These are phyloP conservation scores for Fusarium sp. DNA, from an alignment of 2,329 filamentous ascomycete genomes.

Conservation along the genomic window DNA sequence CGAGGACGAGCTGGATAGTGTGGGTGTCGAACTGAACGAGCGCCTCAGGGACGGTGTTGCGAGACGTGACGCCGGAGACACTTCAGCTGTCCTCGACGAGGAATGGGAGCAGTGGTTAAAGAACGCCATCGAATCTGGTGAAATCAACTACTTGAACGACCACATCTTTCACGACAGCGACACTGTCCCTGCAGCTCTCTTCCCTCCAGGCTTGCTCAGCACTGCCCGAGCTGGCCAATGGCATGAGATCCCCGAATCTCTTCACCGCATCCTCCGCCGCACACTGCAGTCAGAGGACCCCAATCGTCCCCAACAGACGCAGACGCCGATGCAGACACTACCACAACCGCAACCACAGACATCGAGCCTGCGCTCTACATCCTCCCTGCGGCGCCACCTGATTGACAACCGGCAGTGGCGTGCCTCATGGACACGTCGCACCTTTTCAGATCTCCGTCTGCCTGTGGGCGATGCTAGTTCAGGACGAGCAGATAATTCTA, in stretches of 20 bases:
- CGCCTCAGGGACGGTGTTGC: constrained; percentile 72
- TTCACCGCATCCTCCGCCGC: constrained; percentile 62
- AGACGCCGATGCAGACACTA: constrained; percentile 16
- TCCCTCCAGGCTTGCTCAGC: constrained; percentile 62
- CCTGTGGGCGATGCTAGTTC: constrained; percentile 47
- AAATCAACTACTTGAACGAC: constrained; percentile 58
- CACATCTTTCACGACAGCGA: constrained; percentile 47
- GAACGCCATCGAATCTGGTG: constrained; percentile 71
- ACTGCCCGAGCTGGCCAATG: constrained; percentile 66
- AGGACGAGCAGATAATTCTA: constrained; percentile 34
- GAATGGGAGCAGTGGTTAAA: constrained; percentile 81
- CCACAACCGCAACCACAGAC: constrained; percentile 21
- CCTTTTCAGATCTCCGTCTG: constrained; percentile 51
- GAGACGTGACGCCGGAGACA: constrained; percentile 68
- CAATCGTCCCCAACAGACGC: constrained; percentile 26
- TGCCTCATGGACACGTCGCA: constrained; percentile 35
- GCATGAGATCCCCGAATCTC: constrained; percentile 65
- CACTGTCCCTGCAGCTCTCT: constrained; percentile 49
- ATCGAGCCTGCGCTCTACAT: constrained; percentile 6
- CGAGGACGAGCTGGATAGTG: constrained; percentile 61
- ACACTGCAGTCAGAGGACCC: constrained; percentile 53
- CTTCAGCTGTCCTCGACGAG: constrained; percentile 69
- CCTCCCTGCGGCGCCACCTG: constrained; percentile 26
- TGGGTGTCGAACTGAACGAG: constrained; percentile 70
- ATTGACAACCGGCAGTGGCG: constrained; percentile 27